Evolutionary conservation across 768 basidiomycete species (phyloP), one percentile per base, ranked within the genome.

Genomic region (Phylloporus arenicola): DNA sequence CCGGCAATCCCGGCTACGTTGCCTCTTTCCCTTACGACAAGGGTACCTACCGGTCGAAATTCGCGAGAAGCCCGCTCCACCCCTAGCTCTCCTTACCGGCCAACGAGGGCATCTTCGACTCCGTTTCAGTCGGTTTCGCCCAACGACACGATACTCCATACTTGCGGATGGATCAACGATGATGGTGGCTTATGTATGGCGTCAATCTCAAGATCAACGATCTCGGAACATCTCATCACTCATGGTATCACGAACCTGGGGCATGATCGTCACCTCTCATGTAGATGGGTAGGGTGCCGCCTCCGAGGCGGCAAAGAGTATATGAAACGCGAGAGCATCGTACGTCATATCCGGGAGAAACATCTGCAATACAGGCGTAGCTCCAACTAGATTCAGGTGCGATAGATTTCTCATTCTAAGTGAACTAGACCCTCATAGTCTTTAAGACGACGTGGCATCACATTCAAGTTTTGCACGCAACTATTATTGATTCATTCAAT

Each of bases 241-340:
- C 63, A 64, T 2, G 46, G 45, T 0, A 11, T 64, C 30, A 30
- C 17, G 7, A 43, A 51, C 0, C 17, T 46, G 33, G 0, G 17
- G 7, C 29, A 30, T 19, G 0, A 34, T 1, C 0, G 1, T 10
- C 37, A 0, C 0, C 1, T 60, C 11, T 0, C 1, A 0, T 64
- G 63, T 12, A 16, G 14, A 20, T 63, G 62, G 62, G 1, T 2
- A 0, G 44, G 43, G 1, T 62, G 61, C 25, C 29, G 31, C 10
- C 25, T 45, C 11, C 48, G 37, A 30, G 40, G 44, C 17, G 25
- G 17, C 2, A 45, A n/a, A 8, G 1, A 0, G 2, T 4, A 0
- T 13, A 38, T 64, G 16, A 64, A 63, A 0, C 58, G 63, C 2
- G 54, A 63, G 30, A 49, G 48, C 9, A 56, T 64, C 4, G 35